Base-by-base conservation (phyloP, 148 eudicot genomes). In the Chenopodium suecicum region DNA sequence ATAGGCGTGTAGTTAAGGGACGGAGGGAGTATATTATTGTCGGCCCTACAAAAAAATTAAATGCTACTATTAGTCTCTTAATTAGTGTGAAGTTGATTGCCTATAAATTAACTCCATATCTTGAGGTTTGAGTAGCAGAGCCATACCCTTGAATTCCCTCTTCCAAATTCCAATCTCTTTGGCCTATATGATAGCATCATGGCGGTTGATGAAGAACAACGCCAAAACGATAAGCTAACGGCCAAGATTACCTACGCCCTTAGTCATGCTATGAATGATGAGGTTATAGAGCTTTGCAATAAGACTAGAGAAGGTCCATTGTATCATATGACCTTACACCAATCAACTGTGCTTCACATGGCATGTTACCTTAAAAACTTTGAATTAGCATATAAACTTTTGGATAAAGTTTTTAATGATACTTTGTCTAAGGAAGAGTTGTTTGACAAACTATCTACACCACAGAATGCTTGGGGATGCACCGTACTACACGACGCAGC, bases 321-420 rank as follows among this genome's bases (percentile, higher is more conserved):
- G 44, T 62, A 44, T 60, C 37, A 60, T 25, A 41, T 68, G 44
- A 72, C 70, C 60, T 41, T 80, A 44, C 77, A 80, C 76, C 19
- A 46, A 11, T 75, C 64, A 3, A 73, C 82, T 0, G 77, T 74
- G 29, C 77, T 80, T 1, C 77, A 73, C 20, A 16, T 50, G 48
- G 76, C 56, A n/a, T 25, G 60, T 46, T 72, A n/a, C 58, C 23
- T 14, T 1, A 73, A 73, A 52, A 80, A 63, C 9, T 60, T 37
- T 29, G 56, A 80, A 17, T 31, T 80, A 44, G 82, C 77, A 63
- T 46, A 41, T 62, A 44, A 44, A 73, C 77, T 80, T 19, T 50
- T 80, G 8, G 82, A 80, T 23, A 58, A n/a, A 19, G 62, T 4
- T 13, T 52, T 56, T 41, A 4, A 12, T 58, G 20, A 64, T 32